A percentile compares a stretch with the other conserved stretches of the same genome.
Conservation (phyloP, 2,329 filamentous ascomycete genomes). For the Penicillium decumbens region DNA sequence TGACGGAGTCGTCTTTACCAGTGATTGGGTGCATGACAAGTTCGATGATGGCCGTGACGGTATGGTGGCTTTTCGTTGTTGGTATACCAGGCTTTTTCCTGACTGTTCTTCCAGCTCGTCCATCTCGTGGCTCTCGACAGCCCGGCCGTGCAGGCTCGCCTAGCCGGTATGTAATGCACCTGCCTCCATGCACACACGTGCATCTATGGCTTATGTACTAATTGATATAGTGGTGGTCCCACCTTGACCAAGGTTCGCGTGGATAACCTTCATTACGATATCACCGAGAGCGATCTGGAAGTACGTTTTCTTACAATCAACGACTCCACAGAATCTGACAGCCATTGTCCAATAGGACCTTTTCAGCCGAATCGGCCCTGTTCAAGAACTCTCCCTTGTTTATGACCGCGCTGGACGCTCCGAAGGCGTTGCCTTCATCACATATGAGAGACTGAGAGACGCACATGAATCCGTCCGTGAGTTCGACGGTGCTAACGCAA, state of each 20-base stretch:
- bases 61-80: constrained; percentile 28
- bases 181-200: background rate
- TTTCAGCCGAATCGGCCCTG: constrained; percentile 70
- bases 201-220: constrained; percentile 4
- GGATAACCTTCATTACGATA: constrained; percentile 88
- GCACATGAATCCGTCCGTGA: constrained; percentile 70
- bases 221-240: constrained; percentile 43
- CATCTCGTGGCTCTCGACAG: constrained; percentile 43
- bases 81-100: constrained; percentile 14
- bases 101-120: constrained; percentile 34
- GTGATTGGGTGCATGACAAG: constrained; percentile 92
- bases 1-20: constrained; percentile 33
- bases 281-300: constrained; percentile 76
- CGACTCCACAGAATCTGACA: background rate
- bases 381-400: constrained; percentile 63
- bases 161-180: constrained; percentile 30
- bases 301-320: constrained; percentile 46
- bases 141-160: constrained; percentile 34
- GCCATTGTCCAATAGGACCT: constrained; percentile 56
- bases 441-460: constrained; percentile 66
- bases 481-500: constrained; percentile 86
- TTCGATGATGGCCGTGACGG: constrained; percentile 67
- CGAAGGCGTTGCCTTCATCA: constrained; percentile 77
- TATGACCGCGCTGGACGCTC: constrained; percentile 89
- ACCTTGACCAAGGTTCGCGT: constrained; percentile 70